Percentiles rank a stretch among this genome's conserved stretches.
These are phyloP conservation scores for Lasiodiplodia sp. DNA, from an alignment of 2,329 filamentous ascomycete genomes.

Conservation along the genomic window DNA sequence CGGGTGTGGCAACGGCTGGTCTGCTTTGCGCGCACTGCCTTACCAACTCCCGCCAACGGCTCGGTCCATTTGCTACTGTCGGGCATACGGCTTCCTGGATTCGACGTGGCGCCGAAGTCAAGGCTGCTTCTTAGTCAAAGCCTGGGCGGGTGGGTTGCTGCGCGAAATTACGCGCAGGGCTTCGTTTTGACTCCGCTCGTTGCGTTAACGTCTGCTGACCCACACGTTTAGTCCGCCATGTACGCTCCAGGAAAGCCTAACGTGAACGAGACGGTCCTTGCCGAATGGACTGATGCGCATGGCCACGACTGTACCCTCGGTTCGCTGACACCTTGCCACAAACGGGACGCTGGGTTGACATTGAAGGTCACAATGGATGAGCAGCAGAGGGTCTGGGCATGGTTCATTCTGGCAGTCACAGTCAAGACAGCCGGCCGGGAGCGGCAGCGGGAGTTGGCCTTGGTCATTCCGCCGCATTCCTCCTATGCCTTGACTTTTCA, in stretches of 20 bases:
- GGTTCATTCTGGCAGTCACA: neutral
- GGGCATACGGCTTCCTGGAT: neutral
- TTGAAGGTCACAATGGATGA: neutral
- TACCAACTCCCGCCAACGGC: neutral
- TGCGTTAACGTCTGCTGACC: neutral
- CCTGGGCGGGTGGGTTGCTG: constrained; percentile 6
- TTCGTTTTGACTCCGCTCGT: neutral
- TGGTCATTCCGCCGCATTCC: neutral
- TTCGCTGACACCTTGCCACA: neutral
- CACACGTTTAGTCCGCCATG: neutral
- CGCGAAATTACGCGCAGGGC: neutral
- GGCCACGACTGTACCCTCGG: neutral
- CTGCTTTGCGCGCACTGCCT: neutral
- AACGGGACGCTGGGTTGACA: neutral
- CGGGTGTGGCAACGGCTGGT: neutral
- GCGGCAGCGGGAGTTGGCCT: neutral
- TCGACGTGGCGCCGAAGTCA: neutral
- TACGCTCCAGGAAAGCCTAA: neutral
- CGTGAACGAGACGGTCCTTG: neutral
- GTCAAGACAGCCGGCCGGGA: neutral
- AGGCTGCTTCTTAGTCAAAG: constrained; percentile 4
- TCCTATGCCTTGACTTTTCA: neutral
- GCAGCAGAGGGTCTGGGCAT: neutral
- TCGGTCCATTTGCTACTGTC: neutral
- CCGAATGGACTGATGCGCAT: neutral